These are phyloP conservation scores for Xylariaceae sp. DNA, from an alignment of 2,329 filamentous ascomycete genomes.

Conservation along the genomic window DNA sequence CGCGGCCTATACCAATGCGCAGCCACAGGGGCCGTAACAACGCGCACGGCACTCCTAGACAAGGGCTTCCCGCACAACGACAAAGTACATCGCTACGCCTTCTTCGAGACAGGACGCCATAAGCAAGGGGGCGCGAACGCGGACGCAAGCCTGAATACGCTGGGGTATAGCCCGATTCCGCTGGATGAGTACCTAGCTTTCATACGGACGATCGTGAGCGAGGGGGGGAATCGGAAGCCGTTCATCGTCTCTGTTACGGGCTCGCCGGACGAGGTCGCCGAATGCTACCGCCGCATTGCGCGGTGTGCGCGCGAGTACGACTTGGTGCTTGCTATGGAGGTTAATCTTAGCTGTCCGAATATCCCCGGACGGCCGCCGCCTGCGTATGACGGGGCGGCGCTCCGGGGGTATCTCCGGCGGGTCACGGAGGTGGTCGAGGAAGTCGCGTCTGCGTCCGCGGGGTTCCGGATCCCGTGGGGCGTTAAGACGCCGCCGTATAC, in stretches of 20 bases:
- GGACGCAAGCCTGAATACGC: constrained; percentile 59
- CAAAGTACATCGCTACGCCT: constrained; percentile 58
- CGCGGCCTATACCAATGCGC: constrained; percentile 55
- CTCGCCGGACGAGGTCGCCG: constrained; percentile 49
- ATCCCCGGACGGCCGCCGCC: constrained; percentile 65
- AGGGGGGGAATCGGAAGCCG: constrained; percentile 49
- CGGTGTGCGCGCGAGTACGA: constrained; percentile 29
- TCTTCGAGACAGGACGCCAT: constrained; percentile 51
- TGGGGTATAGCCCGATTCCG: constrained; percentile 67
- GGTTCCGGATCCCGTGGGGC: constrained; percentile 45
- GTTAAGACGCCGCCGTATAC: constrained; percentile 77
- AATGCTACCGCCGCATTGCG: constrained; percentile 52
- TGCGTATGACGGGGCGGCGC: constrained; percentile 54
- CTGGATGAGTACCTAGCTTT: constrained; percentile 53
- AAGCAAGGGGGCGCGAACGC: constrained; percentile 13
- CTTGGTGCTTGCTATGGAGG: constrained; percentile 62
- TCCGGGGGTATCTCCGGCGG: constrained; percentile 51
- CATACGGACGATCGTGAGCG: constrained; percentile 20
- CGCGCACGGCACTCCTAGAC: constrained; percentile 61
- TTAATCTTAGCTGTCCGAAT: constrained; percentile 77
- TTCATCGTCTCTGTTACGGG: constrained; percentile 72
- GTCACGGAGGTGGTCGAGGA: constrained; percentile 37
- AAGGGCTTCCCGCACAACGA: constrained; percentile 61
- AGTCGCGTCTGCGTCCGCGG: too few species aligned
- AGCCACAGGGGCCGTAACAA: constrained; percentile 69